phyloP scores from a whole-genome alignment of 345 rosid species.

The Eucalyptus rudis region DNA sequence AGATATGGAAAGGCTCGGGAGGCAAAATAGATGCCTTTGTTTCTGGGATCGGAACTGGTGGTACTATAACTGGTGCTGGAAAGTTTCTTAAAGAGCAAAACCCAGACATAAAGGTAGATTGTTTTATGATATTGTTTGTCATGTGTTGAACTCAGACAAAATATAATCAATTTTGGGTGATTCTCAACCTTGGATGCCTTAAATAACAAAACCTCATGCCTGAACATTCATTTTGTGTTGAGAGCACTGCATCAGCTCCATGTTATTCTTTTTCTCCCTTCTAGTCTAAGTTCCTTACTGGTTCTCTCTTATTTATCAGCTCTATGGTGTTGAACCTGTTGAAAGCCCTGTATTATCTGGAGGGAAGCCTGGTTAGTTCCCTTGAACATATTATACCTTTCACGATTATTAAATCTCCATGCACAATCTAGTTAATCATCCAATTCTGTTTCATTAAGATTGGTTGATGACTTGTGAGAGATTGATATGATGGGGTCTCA shows the following conservation, averaged over 20 bases:
- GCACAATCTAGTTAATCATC: neutral
- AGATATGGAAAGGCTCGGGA: constrained; percentile 76
- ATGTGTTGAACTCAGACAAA: neutral
- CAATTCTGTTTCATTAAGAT: neutral
- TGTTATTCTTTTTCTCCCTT: neutral
- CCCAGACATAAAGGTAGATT: constrained; percentile 53
- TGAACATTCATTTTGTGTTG: neutral
- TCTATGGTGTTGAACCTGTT: constrained; percentile 74
- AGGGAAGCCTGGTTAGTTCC: constrained; percentile 73
- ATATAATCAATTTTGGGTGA: neutral
- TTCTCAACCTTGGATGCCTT: neutral
- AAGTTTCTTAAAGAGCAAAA: constrained; percentile 78
- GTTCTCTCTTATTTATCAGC: constrained; percentile 21
- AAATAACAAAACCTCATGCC: neutral
- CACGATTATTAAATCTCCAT: neutral
- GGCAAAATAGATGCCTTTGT: constrained; percentile 81
- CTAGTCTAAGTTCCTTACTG: neutral
- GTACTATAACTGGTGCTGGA: constrained; percentile 84
- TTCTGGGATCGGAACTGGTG: constrained; percentile 95
- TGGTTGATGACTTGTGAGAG: neutral
- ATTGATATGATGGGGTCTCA: neutral
- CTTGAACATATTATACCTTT: neutral
- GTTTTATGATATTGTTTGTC: neutral
- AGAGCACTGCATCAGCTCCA: neutral
- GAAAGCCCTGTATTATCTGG: constrained; percentile 79